These are phyloP conservation scores for Talaromyces pinophilus DNA, from an alignment of 2,329 filamentous ascomycete genomes.

Conservation along the genomic window DNA sequence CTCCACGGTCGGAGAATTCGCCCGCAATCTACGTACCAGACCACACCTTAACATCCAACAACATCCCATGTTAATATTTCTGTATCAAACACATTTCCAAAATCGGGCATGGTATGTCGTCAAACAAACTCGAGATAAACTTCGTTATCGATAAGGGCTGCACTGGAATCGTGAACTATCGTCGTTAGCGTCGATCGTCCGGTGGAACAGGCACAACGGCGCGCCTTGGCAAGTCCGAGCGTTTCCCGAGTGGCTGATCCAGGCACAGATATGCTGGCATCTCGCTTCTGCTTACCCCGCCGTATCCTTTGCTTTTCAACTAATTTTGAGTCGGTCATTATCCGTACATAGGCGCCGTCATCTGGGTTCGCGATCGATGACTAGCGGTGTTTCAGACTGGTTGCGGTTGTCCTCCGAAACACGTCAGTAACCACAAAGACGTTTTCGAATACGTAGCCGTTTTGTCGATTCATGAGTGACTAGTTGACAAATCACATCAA, in stretches of 20 bases:
- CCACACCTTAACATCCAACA: background rate
- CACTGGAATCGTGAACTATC: background rate
- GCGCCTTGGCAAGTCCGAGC: constrained; percentile 10
- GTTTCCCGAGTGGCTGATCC: background rate
- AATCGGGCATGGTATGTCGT: background rate
- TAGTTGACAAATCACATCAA: too few species aligned
- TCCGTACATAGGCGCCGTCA: background rate
- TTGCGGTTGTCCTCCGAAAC: background rate
- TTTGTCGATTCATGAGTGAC: too few species aligned
- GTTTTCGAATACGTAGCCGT: too few species aligned
- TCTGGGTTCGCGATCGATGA: background rate
- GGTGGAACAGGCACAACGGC: background rate
- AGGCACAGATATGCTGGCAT: background rate
- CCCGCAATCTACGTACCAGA: background rate
- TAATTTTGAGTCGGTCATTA: background rate
- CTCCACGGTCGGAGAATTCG: constrained; percentile 4
- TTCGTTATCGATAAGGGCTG: constrained; percentile 1
- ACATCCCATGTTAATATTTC: background rate
- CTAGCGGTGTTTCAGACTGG: background rate
- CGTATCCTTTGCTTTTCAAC: background rate
- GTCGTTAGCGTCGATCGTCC: background rate
- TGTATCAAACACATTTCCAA: background rate
- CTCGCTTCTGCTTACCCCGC: background rate
- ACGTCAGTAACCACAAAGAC: background rate
- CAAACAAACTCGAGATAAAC: background rate